These are phyloP conservation scores for Aspergillus coremiiformis DNA, from an alignment of 495 filamentous ascomycete genomes.

Conservation along the genomic window DNA sequence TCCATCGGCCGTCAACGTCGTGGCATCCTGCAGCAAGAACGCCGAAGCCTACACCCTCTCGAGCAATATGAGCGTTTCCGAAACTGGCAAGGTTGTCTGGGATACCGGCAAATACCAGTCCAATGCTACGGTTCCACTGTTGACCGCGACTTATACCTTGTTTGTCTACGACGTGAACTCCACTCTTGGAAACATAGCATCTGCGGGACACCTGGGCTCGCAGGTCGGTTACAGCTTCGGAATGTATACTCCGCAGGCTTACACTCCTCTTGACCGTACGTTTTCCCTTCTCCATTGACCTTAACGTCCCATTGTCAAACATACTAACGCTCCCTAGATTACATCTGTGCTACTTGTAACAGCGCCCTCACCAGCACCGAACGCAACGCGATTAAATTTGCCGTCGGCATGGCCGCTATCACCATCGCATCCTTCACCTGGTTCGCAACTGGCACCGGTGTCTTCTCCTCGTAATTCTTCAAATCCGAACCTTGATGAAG, in stretches of 20 bases:
- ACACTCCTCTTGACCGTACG: conserved; percentile 54
- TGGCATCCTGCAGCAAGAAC: conserved; percentile 69
- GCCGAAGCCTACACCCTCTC: conserved; percentile 59
- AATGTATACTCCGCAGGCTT: conserved; percentile 66
- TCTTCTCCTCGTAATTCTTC: conserved; percentile 36
- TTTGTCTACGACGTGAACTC: conserved; percentile 69
- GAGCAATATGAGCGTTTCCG: conserved; percentile 51
- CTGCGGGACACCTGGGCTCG: conserved; percentile 64
- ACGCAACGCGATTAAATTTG: conserved; percentile 59
- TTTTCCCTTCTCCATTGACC: conserved; percentile 15
- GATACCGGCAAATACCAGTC: conserved; percentile 67
- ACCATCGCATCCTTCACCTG: conserved; percentile 82
- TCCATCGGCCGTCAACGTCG: conserved; percentile 71
- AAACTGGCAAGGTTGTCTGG: conserved; percentile 61
- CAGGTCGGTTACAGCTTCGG: conserved; percentile 64
- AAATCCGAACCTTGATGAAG: background rate
- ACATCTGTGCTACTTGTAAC: conserved; percentile 63
- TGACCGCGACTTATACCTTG: conserved; percentile 76
- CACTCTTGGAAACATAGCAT: conserved; percentile 51
- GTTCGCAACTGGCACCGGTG: conserved; percentile 67
- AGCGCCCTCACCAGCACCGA: conserved; percentile 59
- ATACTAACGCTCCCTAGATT: conserved; percentile 36
- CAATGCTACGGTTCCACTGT: conserved; percentile 51
- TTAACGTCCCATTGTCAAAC: background rate
- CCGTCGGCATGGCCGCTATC: conserved; percentile 64